Evolutionary conservation across 768 basidiomycete species (phyloP).

Genomic region (Inosperma sp.): DNA sequence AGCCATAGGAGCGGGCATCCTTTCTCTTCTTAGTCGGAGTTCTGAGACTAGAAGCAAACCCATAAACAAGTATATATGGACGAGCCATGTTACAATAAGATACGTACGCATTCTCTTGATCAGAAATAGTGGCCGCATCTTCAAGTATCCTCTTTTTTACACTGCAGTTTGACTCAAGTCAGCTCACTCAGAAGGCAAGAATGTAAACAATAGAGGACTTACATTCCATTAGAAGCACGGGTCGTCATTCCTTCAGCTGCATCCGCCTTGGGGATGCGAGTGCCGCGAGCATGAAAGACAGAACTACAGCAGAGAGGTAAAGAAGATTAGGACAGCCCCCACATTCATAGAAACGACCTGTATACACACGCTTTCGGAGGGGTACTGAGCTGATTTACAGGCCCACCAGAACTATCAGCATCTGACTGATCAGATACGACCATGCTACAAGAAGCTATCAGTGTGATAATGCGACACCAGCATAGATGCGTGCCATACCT

Average conservation of each 20-base stretch:
- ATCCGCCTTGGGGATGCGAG: no score
- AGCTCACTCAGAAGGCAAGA: neutral
- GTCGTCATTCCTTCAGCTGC: neutral
- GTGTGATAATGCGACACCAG: neutral
- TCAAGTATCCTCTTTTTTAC: neutral
- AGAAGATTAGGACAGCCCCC: no score
- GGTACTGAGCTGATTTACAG: no score
- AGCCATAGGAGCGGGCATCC: neutral
- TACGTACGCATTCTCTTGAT: neutral
- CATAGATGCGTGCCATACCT: no score
- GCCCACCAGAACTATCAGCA: no score
- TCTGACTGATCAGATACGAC: no score
- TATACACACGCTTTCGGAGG: no score
- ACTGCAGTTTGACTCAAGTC: neutral
- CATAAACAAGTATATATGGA: neutral
- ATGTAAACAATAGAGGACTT: neutral
- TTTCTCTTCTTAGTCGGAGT: neutral
- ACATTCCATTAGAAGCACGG: neutral
- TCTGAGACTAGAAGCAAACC: neutral
- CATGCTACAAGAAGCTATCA: neutral
- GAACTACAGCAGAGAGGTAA: no score
- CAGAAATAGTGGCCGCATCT: neutral
- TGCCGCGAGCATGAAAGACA: no score
- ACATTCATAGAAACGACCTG: no score
- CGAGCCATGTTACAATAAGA: neutral